These are phyloP conservation scores for Aspergillus taichungensis DNA, from an alignment of 495 filamentous ascomycete genomes.

Conservation along the genomic window DNA sequence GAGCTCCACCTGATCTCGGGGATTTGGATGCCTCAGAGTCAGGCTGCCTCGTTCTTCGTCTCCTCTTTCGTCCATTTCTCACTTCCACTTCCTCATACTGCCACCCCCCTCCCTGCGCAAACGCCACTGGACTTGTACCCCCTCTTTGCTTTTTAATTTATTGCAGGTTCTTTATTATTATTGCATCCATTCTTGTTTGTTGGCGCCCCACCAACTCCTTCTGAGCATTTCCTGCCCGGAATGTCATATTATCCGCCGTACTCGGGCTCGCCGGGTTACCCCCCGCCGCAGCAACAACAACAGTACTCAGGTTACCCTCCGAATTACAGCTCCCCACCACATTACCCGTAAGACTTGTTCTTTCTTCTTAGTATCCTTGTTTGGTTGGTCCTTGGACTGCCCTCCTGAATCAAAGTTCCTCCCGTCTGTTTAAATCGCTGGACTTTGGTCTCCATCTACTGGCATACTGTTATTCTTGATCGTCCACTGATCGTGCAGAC, in stretches of 20 bases:
- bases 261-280: constrained; percentile 39
- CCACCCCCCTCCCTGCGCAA: too few species aligned
- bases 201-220: too few species aligned
- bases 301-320: constrained; percentile 32
- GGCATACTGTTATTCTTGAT: background rate
- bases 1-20: background rate
- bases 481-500: constrained; percentile 11
- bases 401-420: background rate
- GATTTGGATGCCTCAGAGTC: too few species aligned
- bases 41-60: background rate
- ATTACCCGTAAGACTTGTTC: constrained; percentile 20
- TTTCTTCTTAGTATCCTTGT: background rate
- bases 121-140: too few species aligned
- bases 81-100: background rate
- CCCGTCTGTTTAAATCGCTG: background rate
- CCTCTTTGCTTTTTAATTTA: too few species aligned
- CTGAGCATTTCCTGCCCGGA: background rate
- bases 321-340: constrained; percentile 26
- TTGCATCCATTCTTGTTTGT: too few species aligned
- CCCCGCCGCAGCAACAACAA: constrained; percentile 37
- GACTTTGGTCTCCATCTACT: background rate
- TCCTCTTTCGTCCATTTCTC: background rate
- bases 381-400: background rate
- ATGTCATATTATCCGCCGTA: constrained; percentile 50
- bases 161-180: too few species aligned